Percentiles rank a stretch among this genome's conserved stretches.
These are phyloP conservation scores for Acer negundo DNA, from an alignment of 345 rosid species.

Conservation along the genomic window DNA sequence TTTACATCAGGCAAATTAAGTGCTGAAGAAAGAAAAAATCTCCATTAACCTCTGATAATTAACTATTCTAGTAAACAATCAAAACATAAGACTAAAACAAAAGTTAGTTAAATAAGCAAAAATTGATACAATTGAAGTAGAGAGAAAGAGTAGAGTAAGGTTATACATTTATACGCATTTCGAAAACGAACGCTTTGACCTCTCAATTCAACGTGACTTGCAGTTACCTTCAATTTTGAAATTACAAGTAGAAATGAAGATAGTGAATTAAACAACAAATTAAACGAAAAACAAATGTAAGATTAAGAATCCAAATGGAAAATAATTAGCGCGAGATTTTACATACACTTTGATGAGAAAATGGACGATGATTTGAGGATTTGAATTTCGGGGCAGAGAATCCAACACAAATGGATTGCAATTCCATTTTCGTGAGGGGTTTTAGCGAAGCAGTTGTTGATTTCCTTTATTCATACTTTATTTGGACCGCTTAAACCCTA, in stretches of 20 bases:
- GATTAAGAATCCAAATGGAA: neutral
- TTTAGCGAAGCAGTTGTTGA: constrained; percentile 14
- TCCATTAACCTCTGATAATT: neutral
- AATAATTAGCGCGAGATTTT: neutral
- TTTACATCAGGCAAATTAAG: neutral
- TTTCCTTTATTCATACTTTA: neutral
- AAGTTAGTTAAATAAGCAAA: neutral
- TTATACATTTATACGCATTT: constrained; percentile 33
- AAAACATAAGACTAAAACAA: neutral
- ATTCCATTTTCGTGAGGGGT: constrained; percentile 44
- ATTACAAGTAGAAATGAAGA: constrained; percentile 23
- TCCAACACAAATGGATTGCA: constrained; percentile 53
- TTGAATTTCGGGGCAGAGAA: constrained; percentile 38
- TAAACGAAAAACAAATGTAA: neutral
- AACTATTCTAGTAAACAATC: neutral
- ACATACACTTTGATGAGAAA: constrained; percentile 40
- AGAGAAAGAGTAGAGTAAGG: neutral
- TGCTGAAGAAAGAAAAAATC: neutral
- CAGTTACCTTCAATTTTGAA: constrained; percentile 35
- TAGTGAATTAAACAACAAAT: neutral
- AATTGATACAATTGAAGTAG: neutral
- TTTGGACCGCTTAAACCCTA: constrained; percentile 37
- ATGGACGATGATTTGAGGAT: constrained; percentile 20
- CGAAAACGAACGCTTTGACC: constrained; percentile 18
- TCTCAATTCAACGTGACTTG: constrained; percentile 25